A percentile compares a stretch with the other conserved stretches of the same genome.
Evolutionary conservation across 805 yeast species (phyloP).

Genomic region (Starmera amethionina): DNA sequence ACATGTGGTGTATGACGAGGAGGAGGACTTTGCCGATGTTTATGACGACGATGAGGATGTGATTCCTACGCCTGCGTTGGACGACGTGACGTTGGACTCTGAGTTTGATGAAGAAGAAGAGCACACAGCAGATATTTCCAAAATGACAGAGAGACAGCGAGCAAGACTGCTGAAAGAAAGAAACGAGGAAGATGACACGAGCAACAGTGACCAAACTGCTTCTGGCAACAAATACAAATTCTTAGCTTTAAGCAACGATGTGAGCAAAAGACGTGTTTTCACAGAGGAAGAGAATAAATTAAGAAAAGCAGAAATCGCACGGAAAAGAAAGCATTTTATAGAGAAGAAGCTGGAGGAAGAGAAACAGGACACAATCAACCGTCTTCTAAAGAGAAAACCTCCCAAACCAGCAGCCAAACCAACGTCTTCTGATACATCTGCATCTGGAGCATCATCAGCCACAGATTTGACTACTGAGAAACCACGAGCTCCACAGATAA

Average conservation of each 20-base stretch:
- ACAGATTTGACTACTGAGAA: conserved; percentile 4
- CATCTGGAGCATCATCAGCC: no score
- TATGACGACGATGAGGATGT: conserved; percentile 16
- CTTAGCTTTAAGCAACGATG: conserved; percentile 12
- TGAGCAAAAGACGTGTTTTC: conserved; percentile 39
- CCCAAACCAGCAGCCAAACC: neutral
- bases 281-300: conserved; percentile 80
- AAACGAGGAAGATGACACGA: neutral
- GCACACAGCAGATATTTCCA: conserved; percentile 12
- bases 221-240: neutral
- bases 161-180: conserved; percentile 9
- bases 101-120: conserved; percentile 15
- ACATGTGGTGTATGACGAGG: conserved; percentile 4
- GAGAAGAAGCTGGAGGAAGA: conserved; percentile 84
- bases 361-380: conserved; percentile 84
- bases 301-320: conserved; percentile 77
- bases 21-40: conserved; percentile 15
- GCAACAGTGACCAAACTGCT: conserved; percentile 4
- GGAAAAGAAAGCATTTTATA: conserved; percentile 78
- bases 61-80: conserved; percentile 16
- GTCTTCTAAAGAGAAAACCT: conserved; percentile 76
- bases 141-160: conserved; percentile 20
- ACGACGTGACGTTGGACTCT: conserved; percentile 12
- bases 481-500: conserved; percentile 14
- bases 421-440: no score